Evolutionary conservation across 2,329 filamentous ascomycete species (phyloP).

Genomic region (Penicillium sp.): DNA sequence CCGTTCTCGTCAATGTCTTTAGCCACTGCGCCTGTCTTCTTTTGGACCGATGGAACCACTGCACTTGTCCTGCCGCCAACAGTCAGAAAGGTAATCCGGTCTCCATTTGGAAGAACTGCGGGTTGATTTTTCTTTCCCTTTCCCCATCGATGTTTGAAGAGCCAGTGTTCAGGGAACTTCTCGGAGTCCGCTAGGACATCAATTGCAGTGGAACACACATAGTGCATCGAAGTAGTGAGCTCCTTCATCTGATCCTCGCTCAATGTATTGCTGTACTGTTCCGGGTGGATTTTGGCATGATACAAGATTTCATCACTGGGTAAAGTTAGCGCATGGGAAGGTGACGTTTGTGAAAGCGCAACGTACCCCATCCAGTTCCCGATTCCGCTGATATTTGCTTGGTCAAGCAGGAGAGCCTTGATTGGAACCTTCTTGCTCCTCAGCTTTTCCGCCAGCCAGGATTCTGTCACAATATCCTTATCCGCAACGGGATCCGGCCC

Average conservation of each 20-base stretch:
- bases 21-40: constrained; percentile 66
- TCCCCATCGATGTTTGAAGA: constrained; percentile 84
- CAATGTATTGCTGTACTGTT: constrained; percentile 87
- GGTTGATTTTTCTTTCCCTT: constrained; percentile 74
- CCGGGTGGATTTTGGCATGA: constrained; percentile 82
- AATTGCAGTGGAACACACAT: constrained; percentile 76
- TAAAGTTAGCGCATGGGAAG: constrained; percentile 1
- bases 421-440: constrained; percentile 75
- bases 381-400: constrained; percentile 83
- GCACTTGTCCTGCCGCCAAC: constrained; percentile 91
- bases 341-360: neutral
- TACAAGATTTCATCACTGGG: constrained; percentile 80
- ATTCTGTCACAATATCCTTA: constrained; percentile 69
- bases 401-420: constrained; percentile 84
- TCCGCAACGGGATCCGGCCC: constrained; percentile 91
- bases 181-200: constrained; percentile 77
- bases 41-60: constrained; percentile 79
- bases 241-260: constrained; percentile 65
- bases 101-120: constrained; percentile 72
- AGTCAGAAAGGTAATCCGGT: constrained; percentile 79
- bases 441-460: constrained; percentile 71
- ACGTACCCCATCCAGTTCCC: constrained; percentile 88
- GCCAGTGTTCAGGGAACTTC: constrained; percentile 80
- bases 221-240: constrained; percentile 69
- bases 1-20: constrained; percentile 47